phyloP scores from a whole-genome alignment of 2,329 filamentous ascomycete species.

The Cylindrodendrum hubeiense region DNA sequence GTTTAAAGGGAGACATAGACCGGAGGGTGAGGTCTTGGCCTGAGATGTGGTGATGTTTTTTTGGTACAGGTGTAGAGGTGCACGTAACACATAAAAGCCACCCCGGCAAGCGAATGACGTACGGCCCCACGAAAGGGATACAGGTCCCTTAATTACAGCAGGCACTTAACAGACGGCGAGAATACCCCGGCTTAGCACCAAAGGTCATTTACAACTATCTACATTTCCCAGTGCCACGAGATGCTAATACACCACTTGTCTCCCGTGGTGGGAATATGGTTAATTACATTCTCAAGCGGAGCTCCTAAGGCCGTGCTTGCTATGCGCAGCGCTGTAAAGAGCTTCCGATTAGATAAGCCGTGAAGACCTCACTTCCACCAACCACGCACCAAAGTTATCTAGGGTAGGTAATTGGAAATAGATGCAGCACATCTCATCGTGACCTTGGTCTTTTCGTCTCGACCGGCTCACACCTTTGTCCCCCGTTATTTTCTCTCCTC shows the following conservation, averaged over 20 bases:
- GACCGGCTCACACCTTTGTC: neutral
- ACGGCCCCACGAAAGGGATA: neutral
- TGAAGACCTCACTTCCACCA: neutral
- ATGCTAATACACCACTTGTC: neutral
- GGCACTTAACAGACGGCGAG: neutral
- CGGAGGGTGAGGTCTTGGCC: neutral
- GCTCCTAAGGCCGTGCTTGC: neutral
- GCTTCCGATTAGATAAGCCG: conserved; percentile 12
- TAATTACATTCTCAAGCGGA: neutral
- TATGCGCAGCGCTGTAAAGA: neutral
- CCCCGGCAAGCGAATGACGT: neutral
- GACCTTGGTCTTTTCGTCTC: neutral
- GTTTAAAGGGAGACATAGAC: neutral
- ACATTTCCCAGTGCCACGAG: neutral
- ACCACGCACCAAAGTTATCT: neutral
- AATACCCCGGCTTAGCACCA: neutral
- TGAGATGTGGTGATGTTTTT: neutral
- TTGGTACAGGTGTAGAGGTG: neutral
- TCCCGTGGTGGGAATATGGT: neutral
- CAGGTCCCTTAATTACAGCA: neutral
- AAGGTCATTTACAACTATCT: neutral
- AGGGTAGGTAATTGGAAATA: conserved; percentile 2
- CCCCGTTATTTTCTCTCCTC: neutral
- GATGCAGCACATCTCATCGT: neutral
- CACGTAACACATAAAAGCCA: neutral